Evolutionary conservation across 179 eudicot genomes (phyloP), one percentile per base, ranked within the genome.

Genomic region (Beta macrorhiza): DNA sequence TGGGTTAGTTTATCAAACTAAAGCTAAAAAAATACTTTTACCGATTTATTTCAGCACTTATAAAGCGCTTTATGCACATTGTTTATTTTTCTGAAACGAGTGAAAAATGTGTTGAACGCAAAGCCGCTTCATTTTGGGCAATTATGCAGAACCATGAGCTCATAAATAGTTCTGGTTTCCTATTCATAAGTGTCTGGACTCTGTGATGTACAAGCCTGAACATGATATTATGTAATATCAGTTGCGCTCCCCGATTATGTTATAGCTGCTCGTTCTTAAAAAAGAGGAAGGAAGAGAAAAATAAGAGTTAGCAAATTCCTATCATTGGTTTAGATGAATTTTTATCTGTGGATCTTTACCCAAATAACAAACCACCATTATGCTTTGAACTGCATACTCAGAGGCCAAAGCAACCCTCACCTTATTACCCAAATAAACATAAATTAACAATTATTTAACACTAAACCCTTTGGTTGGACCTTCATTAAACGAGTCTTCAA

Each of bases 1-100:
- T 63, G 98, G 98, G 98, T 95, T 57, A 83, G 95, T 91, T 83
- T 64, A 16, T 78, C 81, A 55, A 37, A 32, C 53, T 42, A 67
- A 78, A 68, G 77, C 56, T 82, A 47, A 59, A 51, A 25, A 37
- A 51, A 19, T 25, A 20, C 32, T n/a, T 44, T 20, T 22, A 61
- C 55, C 14, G 10, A 15, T 74, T 14, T 45, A 2, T 59, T 67
- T 68, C 57, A n/a, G 32, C 25, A 29, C 29, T 63, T 63, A 22
- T 44, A 19, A 11, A 32, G 15, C 32, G 29, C 61, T 77, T 25
- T 7, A 5, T 61, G 44, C 55, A n/a, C 44, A 68, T 68, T 55
- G 72, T 56, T 29, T 67, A n/a, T 51, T 53, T 49, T 62, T 5
- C 72, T 67, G 3, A 67, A 25, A 3, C n/a, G 3, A 22, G 12